Base-by-base conservation (phyloP, 1,284 basidiomycete species). In the Naganishia liquefaciens region DNA sequence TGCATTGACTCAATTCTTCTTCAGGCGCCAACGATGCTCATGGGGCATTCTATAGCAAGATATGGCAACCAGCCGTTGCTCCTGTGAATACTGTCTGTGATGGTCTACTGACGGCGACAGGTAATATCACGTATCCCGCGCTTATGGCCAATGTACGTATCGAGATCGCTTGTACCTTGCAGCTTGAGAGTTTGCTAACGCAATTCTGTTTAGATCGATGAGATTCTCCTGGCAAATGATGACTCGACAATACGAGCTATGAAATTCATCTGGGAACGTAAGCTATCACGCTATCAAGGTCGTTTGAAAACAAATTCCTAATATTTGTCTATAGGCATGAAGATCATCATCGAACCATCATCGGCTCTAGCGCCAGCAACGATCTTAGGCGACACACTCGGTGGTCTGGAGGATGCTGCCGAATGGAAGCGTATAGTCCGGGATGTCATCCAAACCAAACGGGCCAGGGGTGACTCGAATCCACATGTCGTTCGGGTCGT, bases 201-300 rank as follows among this genome's bases (percentile, higher is more conserved):
- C n/a, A 5, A 21, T 47, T 13, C 46, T 23, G 11, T 21, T 13
- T 11, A 47, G 46, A 25, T 47, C 7, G 46, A 39, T 40, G 44
- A 33, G 9, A 60, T 67, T 37, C 53, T 67, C 15, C 51, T 67
- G 6, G 62, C 62, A 2, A 46, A 67, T 15, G 65, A 67, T 30
- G 46, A 57, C 11, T 62, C 54, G 0, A 63, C 55, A 17, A 67
- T 63, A 21, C 47, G 55, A 25, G 65, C 65, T 2, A 67, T 67
- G 65, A 62, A 62, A 27, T 60, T 67, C 47, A 62, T 67, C n/a
- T 67, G 65, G 65, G 62, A 67, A 28, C 58, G 65, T 66, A 23
- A 49, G 65, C 63, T 27, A 27, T 23, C 5, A 10, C 4, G 5
- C 37, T 39, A 39, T 40, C 25, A 11, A 25, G 6, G n/a, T 47